Percentiles rank a stretch among this genome's conserved stretches.
Conservation (phyloP, 768 basidiomycete species). For the Lentinula aciculospora region DNA sequence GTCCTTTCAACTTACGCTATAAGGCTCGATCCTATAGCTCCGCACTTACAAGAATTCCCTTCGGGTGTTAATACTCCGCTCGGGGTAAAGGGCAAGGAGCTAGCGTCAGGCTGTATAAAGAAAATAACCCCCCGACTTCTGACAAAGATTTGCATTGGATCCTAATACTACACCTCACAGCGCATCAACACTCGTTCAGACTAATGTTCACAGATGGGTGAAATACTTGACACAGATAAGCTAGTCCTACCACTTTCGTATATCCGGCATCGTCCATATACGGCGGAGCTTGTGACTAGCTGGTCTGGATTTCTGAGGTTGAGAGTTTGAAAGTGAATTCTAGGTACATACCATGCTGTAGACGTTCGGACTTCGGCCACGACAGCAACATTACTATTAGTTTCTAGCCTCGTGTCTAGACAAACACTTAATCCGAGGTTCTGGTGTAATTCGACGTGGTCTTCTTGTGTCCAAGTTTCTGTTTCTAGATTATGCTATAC, state of each 20-base stretch:
- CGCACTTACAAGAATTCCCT: not conserved
- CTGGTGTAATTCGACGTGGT: not conserved
- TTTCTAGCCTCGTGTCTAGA: not conserved
- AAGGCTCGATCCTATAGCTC: not conserved
- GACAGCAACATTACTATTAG: not conserved
- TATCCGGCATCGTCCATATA: too few relatives aligned
- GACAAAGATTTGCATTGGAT: not conserved
- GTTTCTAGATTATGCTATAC: not conserved
- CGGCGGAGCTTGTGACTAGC: not conserved
- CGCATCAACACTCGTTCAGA: too few relatives aligned
- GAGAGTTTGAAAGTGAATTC: not conserved
- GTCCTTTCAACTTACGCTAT: not conserved
- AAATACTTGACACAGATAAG: too few relatives aligned
- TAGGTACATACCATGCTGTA: not conserved
- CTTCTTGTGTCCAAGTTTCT: not conserved
- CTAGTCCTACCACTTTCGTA: too few relatives aligned
- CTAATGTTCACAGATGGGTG: too few relatives aligned
- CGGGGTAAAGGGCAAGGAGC: not conserved
- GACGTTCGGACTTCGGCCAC: not conserved
- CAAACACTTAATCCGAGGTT: not conserved
- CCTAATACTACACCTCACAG: too few relatives aligned
- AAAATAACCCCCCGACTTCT: too few relatives aligned
- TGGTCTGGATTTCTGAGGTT: not conserved
- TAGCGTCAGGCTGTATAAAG: not conserved
- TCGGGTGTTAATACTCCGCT: not conserved